A percentile compares a stretch with the other conserved stretches of the same genome.
Conservation (phyloP, 306 rosid genomes). For the Dryas drummondii region DNA sequence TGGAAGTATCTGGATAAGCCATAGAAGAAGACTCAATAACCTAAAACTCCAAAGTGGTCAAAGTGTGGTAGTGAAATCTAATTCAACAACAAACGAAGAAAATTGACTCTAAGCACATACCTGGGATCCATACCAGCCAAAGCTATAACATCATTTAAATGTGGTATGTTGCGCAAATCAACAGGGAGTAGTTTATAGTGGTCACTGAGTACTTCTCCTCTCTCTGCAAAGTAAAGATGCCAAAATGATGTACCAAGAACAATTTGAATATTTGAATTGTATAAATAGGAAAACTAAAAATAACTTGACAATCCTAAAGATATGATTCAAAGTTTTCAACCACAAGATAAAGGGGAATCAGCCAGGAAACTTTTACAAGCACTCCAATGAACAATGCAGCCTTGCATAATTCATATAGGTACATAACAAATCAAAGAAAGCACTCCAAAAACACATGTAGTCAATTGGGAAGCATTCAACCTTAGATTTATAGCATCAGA, state of each 20-base stretch:
- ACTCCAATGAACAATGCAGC: not conserved
- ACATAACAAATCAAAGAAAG: not conserved
- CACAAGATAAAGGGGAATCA: not conserved
- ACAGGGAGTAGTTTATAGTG: conserved; percentile 84
- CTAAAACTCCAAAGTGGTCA: conserved; percentile 15
- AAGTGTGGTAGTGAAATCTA: not conserved
- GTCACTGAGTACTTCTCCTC: conserved; percentile 82
- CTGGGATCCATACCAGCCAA: conserved; percentile 80
- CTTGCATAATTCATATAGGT: not conserved
- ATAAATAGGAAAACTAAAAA: not conserved
- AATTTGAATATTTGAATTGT: not conserved
- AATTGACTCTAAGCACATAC: conserved; percentile 43
- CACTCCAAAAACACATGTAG: not conserved
- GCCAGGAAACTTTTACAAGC: not conserved
- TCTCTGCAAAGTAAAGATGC: conserved; percentile 55
- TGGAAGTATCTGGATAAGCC: not conserved
- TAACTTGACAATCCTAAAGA: not conserved
- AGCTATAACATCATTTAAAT: conserved; percentile 58
- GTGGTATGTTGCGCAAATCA: conserved; percentile 65
- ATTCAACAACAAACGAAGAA: conserved; percentile 3
- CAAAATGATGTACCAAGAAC: not conserved
- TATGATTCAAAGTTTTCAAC: not conserved
- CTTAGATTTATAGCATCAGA: not conserved
- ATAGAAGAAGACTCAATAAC: not conserved
- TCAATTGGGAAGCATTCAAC: not conserved